Base-by-base conservation (phyloP, 805 yeast genomes). In the Starmerella lactis-condensi region DNA sequence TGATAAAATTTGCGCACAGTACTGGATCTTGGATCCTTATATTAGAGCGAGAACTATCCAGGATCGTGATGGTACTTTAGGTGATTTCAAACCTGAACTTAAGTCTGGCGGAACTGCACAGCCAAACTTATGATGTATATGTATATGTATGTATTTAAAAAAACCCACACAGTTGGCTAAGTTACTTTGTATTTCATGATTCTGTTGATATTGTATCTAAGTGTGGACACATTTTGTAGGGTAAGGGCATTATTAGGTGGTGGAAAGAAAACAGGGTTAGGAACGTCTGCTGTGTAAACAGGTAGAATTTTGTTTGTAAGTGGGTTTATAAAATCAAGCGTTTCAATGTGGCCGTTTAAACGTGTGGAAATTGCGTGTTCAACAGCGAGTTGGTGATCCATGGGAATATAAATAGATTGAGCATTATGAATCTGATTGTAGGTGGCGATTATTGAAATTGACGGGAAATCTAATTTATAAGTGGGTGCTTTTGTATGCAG, bases 271-370 rank as follows among this genome's bases (percentile, higher is more conserved):
- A n/a, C n/a, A n/a, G n/a, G n/a, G n/a, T n/a, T n/a, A n/a, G n/a
- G n/a, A n/a, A n/a, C n/a, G n/a, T 94, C 93, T 0, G 96, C 94
- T 2, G 65, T 83, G 56, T 67, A 89, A 0, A 85, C 69, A 0
- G 95, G 95, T 4, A 85, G 36, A 1, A 50, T 33, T 3, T 52
- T 47, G 1, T 58, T 50, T 21, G 44, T 48, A 2, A 83, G 52
- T 1, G 98, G 98, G 37, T 77, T 62, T n/a, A n/a, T n/a, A n/a
- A n/a, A n/a, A n/a, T n/a, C n/a, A n/a, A n/a, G n/a, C n/a, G 36
- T 34, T 1, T 56, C 41, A 1, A 82, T 45, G 32, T 57, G 48
- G n/a, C n/a, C n/a, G n/a, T n/a, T n/a, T n/a, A n/a, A n/a, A n/a
- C n/a, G n/a, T n/a, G n/a, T n/a, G n/a, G n/a, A n/a, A 0, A 68